Conservation (phyloP, 352 stramenopile species). For the Vaucheria bursata region DNA sequence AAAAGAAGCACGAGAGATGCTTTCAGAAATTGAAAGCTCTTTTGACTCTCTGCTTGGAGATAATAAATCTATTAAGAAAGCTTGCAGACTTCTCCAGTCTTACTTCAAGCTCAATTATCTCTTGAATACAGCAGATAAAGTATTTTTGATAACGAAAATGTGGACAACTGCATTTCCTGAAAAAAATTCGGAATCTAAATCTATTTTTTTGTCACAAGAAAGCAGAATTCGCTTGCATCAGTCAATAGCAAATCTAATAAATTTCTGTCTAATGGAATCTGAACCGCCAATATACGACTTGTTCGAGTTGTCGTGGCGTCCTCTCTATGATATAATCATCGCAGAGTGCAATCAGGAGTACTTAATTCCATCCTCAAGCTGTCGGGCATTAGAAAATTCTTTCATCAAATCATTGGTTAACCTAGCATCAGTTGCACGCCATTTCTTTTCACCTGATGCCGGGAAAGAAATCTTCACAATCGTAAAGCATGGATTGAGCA, state of each 20-base stretch:
- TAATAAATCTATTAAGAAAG: not conserved
- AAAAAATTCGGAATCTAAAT: not conserved
- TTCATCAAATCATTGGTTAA: conserved; percentile 8
- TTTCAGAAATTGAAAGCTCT: not conserved
- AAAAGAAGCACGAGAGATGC: not conserved
- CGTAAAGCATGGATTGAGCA: conserved; percentile 14
- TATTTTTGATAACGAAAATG: conserved; percentile 17
- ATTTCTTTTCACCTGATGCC: conserved; percentile 22
- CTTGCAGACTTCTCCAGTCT: conserved; percentile 4
- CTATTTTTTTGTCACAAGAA: conserved; percentile 7
- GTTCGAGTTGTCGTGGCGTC: conserved; percentile 19
- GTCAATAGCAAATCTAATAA: conserved; percentile 14
- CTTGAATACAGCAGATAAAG: not conserved
- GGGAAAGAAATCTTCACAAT: conserved; percentile 30
- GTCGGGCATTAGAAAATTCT: conserved; percentile 18
- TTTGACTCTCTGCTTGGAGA: not conserved
- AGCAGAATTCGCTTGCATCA: conserved; percentile 4
- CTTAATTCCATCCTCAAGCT: conserved; percentile 11
- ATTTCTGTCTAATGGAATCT: conserved; percentile 17
- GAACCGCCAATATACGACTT: conserved; percentile 12
- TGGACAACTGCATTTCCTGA: conserved; percentile 27
- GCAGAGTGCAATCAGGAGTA: not conserved
- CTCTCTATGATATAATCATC: conserved; percentile 13
- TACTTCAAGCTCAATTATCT: conserved; percentile 22
- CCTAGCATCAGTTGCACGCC: conserved; percentile 14